Base-by-base conservation (phyloP, 257 asterid species). In the Cruciata laevipes region DNA sequence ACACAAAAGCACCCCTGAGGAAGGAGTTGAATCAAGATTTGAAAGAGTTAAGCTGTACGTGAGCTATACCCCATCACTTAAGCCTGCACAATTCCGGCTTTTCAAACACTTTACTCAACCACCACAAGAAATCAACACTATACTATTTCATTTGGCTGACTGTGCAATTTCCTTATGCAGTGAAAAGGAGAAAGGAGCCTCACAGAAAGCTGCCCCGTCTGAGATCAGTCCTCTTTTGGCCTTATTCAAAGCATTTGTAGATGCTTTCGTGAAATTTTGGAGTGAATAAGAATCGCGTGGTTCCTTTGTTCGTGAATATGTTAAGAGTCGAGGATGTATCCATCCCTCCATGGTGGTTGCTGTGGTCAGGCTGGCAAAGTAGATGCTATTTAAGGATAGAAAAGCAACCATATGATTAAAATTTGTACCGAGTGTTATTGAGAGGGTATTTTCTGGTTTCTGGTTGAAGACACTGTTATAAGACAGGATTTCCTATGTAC, bases 31-130 rank as follows among this genome's bases (percentile, higher is more conserved):
- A 65, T 78, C 84, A 38, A 71, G 72, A 10, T 75, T 91, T 35
- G 83, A 88, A 78, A 81, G 87, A 79, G 83, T 83, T 66, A 84
- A 80, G 68, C 91, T 80, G 95, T 88, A 82, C 80, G 95, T 77
- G 55, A 37, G 25, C 33, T 44, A 23, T 35, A 35, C 49, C 63
- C 5, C 27, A 16, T 33, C 31, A 57, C 44, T 38, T 27, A 21
- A 51, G 27, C 49, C 13, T 27, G 56, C n/a, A 35, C 33, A 24
- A 38, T 61, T 37, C 10, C 25, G 1, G 7, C 23, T 12, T 67
- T 67, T 67, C 55, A 20, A 12, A 44, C 47, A 56, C 11, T 24
- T 52, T 35, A 51, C 53, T 31, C 52, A 52, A 9, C 30, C 12
- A 1, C 31, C 8, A 4, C 71, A 24, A 10, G 17, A 12, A 52